These are phyloP conservation scores for Tricholoma hemisulphureum DNA, from an alignment of 768 basidiomycete species.

Conservation along the genomic window DNA sequence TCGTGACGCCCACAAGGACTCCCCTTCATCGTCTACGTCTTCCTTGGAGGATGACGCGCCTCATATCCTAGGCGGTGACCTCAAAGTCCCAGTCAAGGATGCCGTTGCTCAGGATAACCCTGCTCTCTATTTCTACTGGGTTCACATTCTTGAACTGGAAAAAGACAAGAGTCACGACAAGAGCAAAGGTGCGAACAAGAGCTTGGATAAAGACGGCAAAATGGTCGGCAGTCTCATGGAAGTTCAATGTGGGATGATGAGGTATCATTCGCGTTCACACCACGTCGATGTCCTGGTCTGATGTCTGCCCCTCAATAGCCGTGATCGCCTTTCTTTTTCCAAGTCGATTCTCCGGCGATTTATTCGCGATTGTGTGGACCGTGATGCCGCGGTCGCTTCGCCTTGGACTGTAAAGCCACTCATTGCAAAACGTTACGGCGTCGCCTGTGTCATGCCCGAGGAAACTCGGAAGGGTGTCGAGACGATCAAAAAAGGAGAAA, in stretches of 20 bases:
- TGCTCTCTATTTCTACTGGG: slow-evolving; percentile 80
- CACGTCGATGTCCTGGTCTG: background rate
- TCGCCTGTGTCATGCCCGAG: slow-evolving; percentile 83
- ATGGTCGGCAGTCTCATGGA: slow-evolving; percentile 80
- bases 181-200: slow-evolving; percentile 52
- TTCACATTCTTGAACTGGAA: slow-evolving; percentile 79
- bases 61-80: slow-evolving; percentile 77
- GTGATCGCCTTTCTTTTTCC: slow-evolving; percentile 93
- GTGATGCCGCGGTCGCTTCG: slow-evolving; percentile 87
- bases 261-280: slow-evolving; percentile 43
- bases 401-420: slow-evolving; percentile 93
- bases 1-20: slow-evolving; percentile 50
- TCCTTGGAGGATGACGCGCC: slow-evolving; percentile 48
- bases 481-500: slow-evolving; percentile 79
- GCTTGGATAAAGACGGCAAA: slow-evolving; percentile 52
- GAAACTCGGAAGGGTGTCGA: slow-evolving; percentile 78
- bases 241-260: slow-evolving; percentile 76
- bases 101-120: slow-evolving; percentile 75
- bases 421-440: slow-evolving; percentile 82
- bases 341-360: slow-evolving; percentile 96
- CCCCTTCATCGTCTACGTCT: slow-evolving; percentile 38
- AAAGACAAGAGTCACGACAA: slow-evolving; percentile 67
- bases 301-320: slow-evolving; percentile 45
- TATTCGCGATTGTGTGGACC: slow-evolving; percentile 92
- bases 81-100: slow-evolving; percentile 72